Base-by-base conservation (phyloP, 2,329 filamentous ascomycete genomes). In the Arthrobotrys pseudoclavata region DNA sequence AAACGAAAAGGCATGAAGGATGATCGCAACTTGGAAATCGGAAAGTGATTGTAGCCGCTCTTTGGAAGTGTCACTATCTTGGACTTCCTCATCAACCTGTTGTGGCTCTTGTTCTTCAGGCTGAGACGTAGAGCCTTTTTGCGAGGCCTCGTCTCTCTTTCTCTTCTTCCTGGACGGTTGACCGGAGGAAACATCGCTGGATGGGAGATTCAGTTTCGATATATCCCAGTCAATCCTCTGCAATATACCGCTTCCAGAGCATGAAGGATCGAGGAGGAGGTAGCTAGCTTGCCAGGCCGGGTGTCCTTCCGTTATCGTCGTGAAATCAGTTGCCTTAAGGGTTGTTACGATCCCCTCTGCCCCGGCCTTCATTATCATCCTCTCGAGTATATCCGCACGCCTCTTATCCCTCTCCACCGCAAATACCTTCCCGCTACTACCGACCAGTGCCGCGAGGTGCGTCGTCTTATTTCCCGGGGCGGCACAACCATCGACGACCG, bases 401-500 rank as follows among this genome's bases (percentile, higher is more conserved):
- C 85, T 84, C 26, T 86, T 84, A 82, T 96, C 91, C 81, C 92
- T 92, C 83, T 97, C 93, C 81, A 93, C 96, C 0, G 93, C 93
- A 80, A 90, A 90, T 24, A 99, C 90, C 22, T 83, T 86, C 60
- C 85, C 84, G 15, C 80, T 78, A n/a, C 42, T 24, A 6, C 76
- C 70, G 1, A 96, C 82, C 3, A 97, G 89, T 1, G 93, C 91
- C 0, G 94, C 94, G 55, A 97, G 85, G 83, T 98, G 96, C 6
- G 95, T 98, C 0, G 96, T 98, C 85, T 99, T 99, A 84, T 99
- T 99, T 4, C 96, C 96, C 0, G 96, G 96, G 0, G 96, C 96
- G 0, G 96, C 93, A 83, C 95, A 98, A 0, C 92, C 92, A 83
- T 99, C 96, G n/a, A 98, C 89, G 7, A 96, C 86, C 81, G 96